Base-by-base conservation (phyloP, 805 yeast genomes). In the Jamesozyma lodderae region DNA sequence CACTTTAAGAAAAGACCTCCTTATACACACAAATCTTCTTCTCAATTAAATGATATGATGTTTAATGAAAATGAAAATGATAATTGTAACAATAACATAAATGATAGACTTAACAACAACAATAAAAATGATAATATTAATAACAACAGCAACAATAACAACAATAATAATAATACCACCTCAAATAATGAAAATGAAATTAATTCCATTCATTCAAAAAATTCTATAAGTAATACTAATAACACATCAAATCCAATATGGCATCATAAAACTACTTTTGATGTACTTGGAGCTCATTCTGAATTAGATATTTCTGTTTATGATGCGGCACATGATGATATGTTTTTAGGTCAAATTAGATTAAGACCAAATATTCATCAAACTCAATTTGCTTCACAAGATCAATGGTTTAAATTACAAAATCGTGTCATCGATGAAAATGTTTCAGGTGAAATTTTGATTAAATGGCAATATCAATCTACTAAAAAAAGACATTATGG, bases 251-350 rank as follows among this genome's bases (percentile, higher is more conserved):
- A 81, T 55, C 95, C 96, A 13, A 67, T 73, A 23, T 90, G 96
- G 95, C 82, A 84, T 55, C 95, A 88, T 60, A 86, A 86, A 57
- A 90, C 96, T 11, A 76, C 77, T 10, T 90, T 92, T 56, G 98
- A 90, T 59, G 95, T 92, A 32, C 75, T 86, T 29, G 94, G 90
- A 14, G 77, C 81, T 30, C 77, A 72, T 49, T 79, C 94, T 2
- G 94, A 83, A 56, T 68, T 92, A 43, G 95, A 86, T 53, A 77
- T 92, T 37, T 81, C 92, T n/a, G 78, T 92, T 23, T 92, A 90
- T 63, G 98, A 90, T 60, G 79, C 87, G 6, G 76, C 77, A 21
- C 71, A 74, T 48, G 81, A 81, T 53, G 96, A 90, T 55, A 72
- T 77, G 36, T 90, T 88, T 51, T 66, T 90, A 51, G 98, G 98